phyloP scores from a whole-genome alignment of 208 protist genomes.

The Acanthamoeba sp. region DNA sequence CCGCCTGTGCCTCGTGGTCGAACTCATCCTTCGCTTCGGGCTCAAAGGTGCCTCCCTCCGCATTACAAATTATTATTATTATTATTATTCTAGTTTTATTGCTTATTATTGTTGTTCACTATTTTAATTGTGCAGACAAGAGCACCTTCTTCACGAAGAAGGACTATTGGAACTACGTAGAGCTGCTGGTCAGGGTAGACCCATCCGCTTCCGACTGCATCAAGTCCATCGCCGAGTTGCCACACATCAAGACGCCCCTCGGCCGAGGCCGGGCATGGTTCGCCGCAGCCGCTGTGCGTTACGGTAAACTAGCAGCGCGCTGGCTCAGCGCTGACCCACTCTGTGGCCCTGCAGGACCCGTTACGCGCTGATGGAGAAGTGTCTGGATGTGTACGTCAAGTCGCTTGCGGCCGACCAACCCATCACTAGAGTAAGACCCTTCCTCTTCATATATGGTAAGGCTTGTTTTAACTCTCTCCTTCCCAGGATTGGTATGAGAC shows the following conservation, averaged over 20 bases:
- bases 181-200: conserved; percentile 13
- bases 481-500: conserved; percentile 66
- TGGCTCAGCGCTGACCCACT: neutral
- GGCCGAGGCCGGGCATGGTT: conserved; percentile 63
- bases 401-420: conserved; percentile 23
- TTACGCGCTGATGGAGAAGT: conserved; percentile 71
- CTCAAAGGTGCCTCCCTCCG: conserved; percentile 53
- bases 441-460: neutral
- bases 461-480: neutral
- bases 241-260: conserved; percentile 47
- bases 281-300: neutral
- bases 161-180: conserved; percentile 73
- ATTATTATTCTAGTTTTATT: conserved; percentile 1
- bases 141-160: conserved; percentile 71
- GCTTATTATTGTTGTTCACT: neutral
- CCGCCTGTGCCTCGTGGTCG: conserved; percentile 59
- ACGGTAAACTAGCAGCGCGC: neutral
- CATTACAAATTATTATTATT: neutral
- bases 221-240: conserved; percentile 58
- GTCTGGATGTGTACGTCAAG: conserved; percentile 26
- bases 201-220: conserved; percentile 39
- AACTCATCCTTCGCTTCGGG: conserved; percentile 24
- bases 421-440: neutral
- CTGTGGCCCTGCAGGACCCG: neutral
- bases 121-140: neutral